Base-by-base conservation (phyloP, 208 protist genomes). In the Leishmania martiniquensis region DNA sequence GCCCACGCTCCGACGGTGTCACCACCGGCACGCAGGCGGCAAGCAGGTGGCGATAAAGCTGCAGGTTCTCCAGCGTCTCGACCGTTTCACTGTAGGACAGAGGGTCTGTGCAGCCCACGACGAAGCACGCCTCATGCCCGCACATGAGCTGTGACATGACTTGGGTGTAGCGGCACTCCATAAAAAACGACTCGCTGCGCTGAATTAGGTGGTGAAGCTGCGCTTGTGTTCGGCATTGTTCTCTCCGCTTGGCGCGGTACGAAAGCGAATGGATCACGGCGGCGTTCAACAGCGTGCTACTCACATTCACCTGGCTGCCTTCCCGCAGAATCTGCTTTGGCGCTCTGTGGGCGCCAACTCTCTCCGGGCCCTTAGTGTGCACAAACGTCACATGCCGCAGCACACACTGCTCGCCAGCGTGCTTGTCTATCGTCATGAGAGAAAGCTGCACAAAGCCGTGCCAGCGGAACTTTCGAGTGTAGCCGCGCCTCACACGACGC, bases 131-230 rank as follows among this genome's bases (percentile, higher is more conserved):
- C 80, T 96, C 93, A 68, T 92, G 85, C 22, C 95, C 95, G 78
- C 87, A 92, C 42, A 98, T 84, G 62, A 95, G 84, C 78, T 97
- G 92, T 51, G 95, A 91, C 92, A 98, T 95, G 20, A 98, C 76
- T 75, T 95, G 90, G 37, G 95, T 96, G 85, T 97, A 95, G 52
- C 93, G 87, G 78, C 93, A 96, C 81, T 96, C 92, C 93, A 96
- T 97, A 70, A 98, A 98, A 78, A 98, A 95, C 9, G 92, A 95
- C 81, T 96, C 85, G 82, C 91, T 96, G 49, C 83, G 81, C n/a
- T 85, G 74, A 70, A 97, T 93, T 67, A 98, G 85, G n/a, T 84
- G 68, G 79, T 90, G 89, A 69, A 91, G 85, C 60, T 84, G 81
- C 57, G 88, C 89, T 55, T 90, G 84, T 25, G 85, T 89, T 60